Conservation (phyloP, 345 rosid species). For the Fremontodendron californicum region DNA sequence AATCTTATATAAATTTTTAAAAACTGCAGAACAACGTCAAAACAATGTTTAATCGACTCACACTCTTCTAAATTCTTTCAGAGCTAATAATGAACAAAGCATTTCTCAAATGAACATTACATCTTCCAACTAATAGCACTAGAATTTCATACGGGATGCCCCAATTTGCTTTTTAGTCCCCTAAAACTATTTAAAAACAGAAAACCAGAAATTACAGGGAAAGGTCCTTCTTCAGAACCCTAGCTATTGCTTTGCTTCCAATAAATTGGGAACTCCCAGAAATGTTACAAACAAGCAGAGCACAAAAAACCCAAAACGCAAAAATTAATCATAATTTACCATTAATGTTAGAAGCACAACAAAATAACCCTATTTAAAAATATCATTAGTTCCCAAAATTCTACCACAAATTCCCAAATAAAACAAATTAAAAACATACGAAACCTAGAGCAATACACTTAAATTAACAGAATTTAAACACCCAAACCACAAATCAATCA, state of each 20-base stretch:
- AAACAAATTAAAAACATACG: background rate
- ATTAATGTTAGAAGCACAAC: background rate
- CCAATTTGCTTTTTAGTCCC: background rate
- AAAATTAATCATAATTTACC: background rate
- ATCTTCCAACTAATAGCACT: too few species aligned
- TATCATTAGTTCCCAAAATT: conserved; percentile 1
- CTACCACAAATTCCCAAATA: background rate
- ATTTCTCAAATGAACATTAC: background rate
- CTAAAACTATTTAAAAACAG: background rate
- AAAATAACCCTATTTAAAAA: background rate
- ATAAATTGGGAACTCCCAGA: background rate
- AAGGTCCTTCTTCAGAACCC: background rate
- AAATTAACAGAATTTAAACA: background rate
- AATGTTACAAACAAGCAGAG: background rate
- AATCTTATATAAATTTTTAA: background rate
- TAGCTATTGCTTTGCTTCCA: conserved; percentile 3
- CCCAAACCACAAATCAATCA: background rate
- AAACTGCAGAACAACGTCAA: background rate
- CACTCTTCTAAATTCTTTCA: background rate
- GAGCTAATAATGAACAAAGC: background rate
- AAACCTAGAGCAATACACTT: background rate
- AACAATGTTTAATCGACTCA: background rate
- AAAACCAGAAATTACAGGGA: background rate
- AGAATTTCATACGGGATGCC: background rate
- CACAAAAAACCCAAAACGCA: background rate